A percentile compares a stretch with the other conserved stretches of the same genome.
phyloP scores from a whole-genome alignment of 176 grass and related monocot species.

The Zoysia pacifica region DNA sequence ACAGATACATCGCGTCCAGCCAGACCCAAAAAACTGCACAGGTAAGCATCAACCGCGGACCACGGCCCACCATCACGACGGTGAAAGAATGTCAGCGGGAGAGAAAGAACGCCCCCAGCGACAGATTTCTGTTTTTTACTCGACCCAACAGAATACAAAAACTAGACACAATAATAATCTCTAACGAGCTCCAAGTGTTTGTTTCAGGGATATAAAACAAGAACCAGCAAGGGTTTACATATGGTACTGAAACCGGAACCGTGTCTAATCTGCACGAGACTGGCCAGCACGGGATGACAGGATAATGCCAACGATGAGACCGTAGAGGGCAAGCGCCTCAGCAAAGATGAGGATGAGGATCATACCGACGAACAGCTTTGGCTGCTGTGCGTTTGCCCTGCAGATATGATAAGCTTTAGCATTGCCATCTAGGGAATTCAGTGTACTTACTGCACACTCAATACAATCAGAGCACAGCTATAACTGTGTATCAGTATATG shows the following conservation, averaged over 20 bases:
- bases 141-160: conserved; percentile 28
- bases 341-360: conserved; percentile 69
- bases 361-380: conserved; percentile 62
- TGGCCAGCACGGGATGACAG: conserved; percentile 64
- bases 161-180: conserved; percentile 41
- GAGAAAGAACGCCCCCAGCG: conserved; percentile 5
- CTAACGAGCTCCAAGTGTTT: conserved; percentile 39
- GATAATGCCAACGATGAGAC: conserved; percentile 63
- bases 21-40: conserved; percentile 35
- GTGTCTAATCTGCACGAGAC: conserved; percentile 46
- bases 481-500: neutral
- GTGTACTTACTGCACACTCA: neutral
- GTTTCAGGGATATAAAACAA: conserved; percentile 46
- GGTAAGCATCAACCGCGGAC: conserved; percentile 22
- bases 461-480: neutral
- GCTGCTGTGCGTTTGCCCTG: conserved; percentile 63
- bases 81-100: conserved; percentile 46
- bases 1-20: conserved; percentile 39
- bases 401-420: neutral
- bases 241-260: neutral
- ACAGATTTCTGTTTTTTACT: conserved; percentile 23
- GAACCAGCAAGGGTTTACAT: conserved; percentile 1
- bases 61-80: conserved; percentile 19
- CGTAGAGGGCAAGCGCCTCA: conserved; percentile 56
- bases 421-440: neutral